phyloP scores from a whole-genome alignment of 805 yeast species.

The Cyberlindnera maclurae region DNA sequence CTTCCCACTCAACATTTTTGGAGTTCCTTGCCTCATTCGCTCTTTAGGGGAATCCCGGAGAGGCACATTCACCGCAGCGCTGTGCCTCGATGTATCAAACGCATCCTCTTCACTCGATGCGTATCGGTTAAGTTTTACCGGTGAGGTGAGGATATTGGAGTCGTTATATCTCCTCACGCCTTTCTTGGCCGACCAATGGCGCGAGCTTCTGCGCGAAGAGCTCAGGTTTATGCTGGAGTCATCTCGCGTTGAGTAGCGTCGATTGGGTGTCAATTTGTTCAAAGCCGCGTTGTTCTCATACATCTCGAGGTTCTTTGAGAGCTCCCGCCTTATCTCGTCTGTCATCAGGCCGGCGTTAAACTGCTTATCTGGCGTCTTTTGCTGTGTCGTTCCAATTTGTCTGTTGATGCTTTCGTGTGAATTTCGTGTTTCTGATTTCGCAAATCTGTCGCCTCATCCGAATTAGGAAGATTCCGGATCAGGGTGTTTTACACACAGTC shows the following conservation, averaged over 20 bases:
- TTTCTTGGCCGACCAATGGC: neutral
- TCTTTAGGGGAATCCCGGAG: slow-evolving; percentile 17
- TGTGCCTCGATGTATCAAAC: slow-evolving; percentile 2
- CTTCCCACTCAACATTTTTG: slow-evolving; percentile 7
- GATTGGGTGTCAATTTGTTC: slow-evolving; percentile 18
- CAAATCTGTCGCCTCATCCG: neutral
- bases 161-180: slow-evolving; percentile 8
- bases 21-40: slow-evolving; percentile 21
- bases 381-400: neutral
- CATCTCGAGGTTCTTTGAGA: slow-evolving; percentile 11
- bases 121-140: slow-evolving; percentile 17
- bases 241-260: neutral
- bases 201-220: neutral
- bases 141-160: slow-evolving; percentile 19
- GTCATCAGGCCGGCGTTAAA: neutral
- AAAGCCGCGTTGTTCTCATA: slow-evolving; percentile 16
- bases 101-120: slow-evolving; percentile 12
- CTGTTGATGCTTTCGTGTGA: neutral
- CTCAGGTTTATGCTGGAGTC: neutral
- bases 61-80: slow-evolving; percentile 12
- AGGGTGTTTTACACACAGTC: no score
- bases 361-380: neutral
- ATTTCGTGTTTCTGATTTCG: neutral
- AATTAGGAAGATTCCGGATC: no score
- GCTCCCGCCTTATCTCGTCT: slow-evolving; percentile 7